phyloP scores from a whole-genome alignment of 2,329 filamentous ascomycete species.

The Apiospora marii region DNA sequence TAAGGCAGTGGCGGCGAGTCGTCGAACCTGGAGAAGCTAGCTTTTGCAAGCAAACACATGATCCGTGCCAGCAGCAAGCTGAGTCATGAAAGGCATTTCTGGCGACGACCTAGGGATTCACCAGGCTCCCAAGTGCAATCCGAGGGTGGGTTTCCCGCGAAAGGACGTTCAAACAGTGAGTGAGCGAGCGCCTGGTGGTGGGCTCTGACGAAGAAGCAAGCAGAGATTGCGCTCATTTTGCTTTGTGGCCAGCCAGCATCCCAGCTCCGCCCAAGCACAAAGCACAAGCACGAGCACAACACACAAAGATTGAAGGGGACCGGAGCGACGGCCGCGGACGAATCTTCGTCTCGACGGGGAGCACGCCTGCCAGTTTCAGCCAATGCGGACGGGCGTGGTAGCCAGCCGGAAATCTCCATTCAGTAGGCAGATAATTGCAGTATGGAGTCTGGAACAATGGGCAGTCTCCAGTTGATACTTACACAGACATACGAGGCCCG shows the following conservation, averaged over 20 bases:
- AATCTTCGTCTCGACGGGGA: conserved; percentile 12
- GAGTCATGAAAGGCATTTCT: conserved; percentile 10
- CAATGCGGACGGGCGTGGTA: conserved; percentile 1
- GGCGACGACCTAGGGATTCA: not conserved
- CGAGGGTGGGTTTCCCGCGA: not conserved
- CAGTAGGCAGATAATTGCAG: not conserved
- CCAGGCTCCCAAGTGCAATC: conserved; percentile 1
- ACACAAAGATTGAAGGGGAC: not conserved
- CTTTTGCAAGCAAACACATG: not conserved
- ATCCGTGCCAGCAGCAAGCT: conserved; percentile 20
- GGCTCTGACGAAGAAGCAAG: not conserved
- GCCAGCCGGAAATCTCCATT: conserved; percentile 3
- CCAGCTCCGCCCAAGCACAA: not conserved
- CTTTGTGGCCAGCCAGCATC: not conserved
- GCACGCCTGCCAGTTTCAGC: conserved; percentile 16
- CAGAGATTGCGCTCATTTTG: conserved; percentile 16
- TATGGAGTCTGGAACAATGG: conserved; percentile 8
- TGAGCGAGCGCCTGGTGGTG: not conserved
- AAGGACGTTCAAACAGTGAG: not conserved
- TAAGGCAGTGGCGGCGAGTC: conserved; percentile 2
- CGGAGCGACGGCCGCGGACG: conserved; percentile 7
- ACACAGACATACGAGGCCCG: not conserved
- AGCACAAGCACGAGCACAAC: not conserved
- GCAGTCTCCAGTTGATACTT: not conserved
- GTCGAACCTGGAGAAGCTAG: conserved; percentile 12